Evolutionary conservation across 371 early-diverging fungal genomes (phyloP).

Genomic region (Mortierella sp.): DNA sequence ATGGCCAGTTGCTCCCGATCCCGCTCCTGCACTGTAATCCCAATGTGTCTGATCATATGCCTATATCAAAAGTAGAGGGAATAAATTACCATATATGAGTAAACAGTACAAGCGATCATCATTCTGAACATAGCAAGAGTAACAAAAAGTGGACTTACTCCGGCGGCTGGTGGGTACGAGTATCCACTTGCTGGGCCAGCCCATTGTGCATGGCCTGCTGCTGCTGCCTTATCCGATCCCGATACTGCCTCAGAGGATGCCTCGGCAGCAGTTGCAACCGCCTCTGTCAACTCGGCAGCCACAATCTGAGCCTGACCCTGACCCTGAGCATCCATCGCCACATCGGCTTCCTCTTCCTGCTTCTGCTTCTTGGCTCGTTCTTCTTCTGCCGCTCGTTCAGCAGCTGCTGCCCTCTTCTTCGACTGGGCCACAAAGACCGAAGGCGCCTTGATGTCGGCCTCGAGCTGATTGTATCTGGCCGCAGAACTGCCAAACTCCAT

Average conservation of each 20-base stretch:
- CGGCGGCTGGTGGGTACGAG: not conserved
- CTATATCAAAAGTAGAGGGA: not conserved
- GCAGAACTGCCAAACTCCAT: constrained; percentile 62
- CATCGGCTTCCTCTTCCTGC: constrained; percentile 20
- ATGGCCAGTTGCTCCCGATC: no score
- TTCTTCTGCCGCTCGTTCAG: constrained; percentile 24
- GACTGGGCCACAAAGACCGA: constrained; percentile 32
- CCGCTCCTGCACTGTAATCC: not conserved
- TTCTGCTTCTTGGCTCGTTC: constrained; percentile 33
- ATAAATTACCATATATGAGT: not conserved
- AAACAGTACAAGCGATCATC: not conserved
- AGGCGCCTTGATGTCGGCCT: constrained; percentile 33
- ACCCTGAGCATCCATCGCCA: constrained; percentile 14
- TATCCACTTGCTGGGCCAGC: constrained; percentile 10
- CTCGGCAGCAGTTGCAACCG: no score
- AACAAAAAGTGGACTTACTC: not conserved
- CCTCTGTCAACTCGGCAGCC: no score
- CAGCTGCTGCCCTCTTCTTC: constrained; percentile 38
- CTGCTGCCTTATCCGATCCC: not conserved
- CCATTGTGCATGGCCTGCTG: not conserved
- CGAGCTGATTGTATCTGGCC: constrained; percentile 37
- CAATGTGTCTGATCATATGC: not conserved
- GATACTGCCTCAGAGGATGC: not conserved
- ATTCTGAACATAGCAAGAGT: not conserved
- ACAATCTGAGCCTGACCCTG: not conserved